Evolutionary conservation across 768 basidiomycete species (phyloP), one percentile per base, ranked within the genome.

Genomic region (Phanerodontia chrysosporium): DNA sequence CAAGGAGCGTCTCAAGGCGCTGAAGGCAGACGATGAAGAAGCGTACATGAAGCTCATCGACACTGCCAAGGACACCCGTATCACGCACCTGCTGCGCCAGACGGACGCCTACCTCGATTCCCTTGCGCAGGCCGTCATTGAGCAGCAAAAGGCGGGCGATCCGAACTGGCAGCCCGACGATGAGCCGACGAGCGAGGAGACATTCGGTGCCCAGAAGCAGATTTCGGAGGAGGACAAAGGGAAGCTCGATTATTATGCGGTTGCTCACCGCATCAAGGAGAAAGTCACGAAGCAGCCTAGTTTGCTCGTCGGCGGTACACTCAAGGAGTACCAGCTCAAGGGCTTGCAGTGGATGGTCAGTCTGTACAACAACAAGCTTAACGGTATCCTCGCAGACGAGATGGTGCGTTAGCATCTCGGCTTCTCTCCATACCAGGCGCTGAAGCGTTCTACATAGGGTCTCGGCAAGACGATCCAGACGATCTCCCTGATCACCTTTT

Each of bases 41-140:
- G 95, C 93, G n/a, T 99, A 99, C 74, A 89, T 98, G 84, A 95
- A 95, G 70, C 89, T 99, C 67, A 92, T 99, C 67, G 97, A 98
- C 72, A 97, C 95, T 18, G 96, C 96, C 58, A 99, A 99, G 73
- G 97, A 99, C 68, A 98, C 96, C 10, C 90, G 97, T 74, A 98
- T 99, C 74, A 97, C 95, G 0, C 97, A 98, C 74, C 78, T 98
- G 27, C 78, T 99, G 58, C 81, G 89, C 46, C 96, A 98, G 75
- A 99, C 97, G 9, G 96, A 99, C 67, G 67, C 86, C 0, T 99
- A 94, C 75, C 86, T 99, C 65, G 96, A 98, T 69, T 93, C 92
- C 8, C 85, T 99, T 25, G 92, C 96, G 1, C 90, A 94, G 59
- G 95, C 95, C 30, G 95, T 99, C 59, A 82, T 87, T 57, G 90